Evolutionary conservation across 2,329 filamentous ascomycete species (phyloP).

Genomic region (Aaosphaeria arxii): DNA sequence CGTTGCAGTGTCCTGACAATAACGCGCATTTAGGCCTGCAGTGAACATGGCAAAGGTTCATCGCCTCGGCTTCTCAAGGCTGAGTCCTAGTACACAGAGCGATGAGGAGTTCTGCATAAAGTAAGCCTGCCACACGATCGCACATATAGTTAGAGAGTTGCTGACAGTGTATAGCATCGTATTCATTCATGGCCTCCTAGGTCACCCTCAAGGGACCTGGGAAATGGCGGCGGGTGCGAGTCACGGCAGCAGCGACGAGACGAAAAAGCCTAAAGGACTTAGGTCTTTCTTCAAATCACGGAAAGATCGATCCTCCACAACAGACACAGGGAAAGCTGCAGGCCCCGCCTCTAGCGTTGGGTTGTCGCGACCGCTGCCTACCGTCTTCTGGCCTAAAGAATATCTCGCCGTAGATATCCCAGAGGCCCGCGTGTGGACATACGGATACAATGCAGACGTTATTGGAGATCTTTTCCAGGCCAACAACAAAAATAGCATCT

Average conservation of each 20-base stretch:
- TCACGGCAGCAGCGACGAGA: background rate
- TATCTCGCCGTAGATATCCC: background rate
- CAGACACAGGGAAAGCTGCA: background rate
- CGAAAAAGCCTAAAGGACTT: background rate
- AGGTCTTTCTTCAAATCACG: background rate
- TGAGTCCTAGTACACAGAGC: no score
- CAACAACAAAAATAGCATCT: background rate
- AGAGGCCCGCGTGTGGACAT: background rate
- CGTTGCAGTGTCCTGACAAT: no score
- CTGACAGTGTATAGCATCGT: background rate
- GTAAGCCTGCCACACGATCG: background rate
- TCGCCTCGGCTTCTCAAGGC: no score
- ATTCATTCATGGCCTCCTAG: background rate
- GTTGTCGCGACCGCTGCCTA: background rate
- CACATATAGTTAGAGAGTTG: background rate
- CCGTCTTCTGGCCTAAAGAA: background rate
- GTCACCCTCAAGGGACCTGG: background rate
- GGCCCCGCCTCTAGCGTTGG: background rate
- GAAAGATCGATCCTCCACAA: background rate
- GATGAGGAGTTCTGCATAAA: no score
- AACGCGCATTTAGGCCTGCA: no score
- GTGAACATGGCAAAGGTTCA: no score
- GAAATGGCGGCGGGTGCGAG: background rate
- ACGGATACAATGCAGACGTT: background rate
- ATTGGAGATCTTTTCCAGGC: background rate